A percentile compares a stretch with the other conserved stretches of the same genome.
Evolutionary conservation across 495 filamentous ascomycete species (phyloP).

Genomic region (Tirmania nivea): DNA sequence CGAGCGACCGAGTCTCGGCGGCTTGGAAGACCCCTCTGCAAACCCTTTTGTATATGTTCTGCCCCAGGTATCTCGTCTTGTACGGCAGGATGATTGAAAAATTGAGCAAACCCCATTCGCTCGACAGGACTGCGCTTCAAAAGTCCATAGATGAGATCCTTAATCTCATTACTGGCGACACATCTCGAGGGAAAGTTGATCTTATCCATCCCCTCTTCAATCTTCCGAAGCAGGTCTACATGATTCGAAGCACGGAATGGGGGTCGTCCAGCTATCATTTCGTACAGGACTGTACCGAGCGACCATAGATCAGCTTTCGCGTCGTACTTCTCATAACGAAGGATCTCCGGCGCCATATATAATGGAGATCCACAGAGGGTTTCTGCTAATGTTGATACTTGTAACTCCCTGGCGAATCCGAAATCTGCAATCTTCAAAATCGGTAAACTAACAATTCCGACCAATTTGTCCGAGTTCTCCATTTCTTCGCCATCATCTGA

Average conservation of each 20-base stretch:
- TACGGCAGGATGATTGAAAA: constrained; percentile 56
- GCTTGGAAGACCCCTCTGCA: neutral
- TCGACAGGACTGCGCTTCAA: constrained; percentile 71
- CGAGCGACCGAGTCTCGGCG: neutral
- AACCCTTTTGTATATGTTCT: constrained; percentile 27
- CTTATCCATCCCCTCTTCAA: constrained; percentile 62
- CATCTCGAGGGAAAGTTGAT: constrained; percentile 63
- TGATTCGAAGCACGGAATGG: constrained; percentile 87
- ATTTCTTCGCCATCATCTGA: constrained; percentile 23
- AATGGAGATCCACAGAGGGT: constrained; percentile 94
- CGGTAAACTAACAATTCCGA: constrained; percentile 66
- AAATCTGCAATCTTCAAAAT: constrained; percentile 97
- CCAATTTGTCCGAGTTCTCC: constrained; percentile 21
- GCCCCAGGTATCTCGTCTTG: constrained; percentile 63
- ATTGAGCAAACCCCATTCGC: constrained; percentile 58
- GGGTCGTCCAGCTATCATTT: constrained; percentile 80
- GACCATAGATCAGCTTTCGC: constrained; percentile 96
- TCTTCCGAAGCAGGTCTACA: constrained; percentile 76
- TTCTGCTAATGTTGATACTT: constrained; percentile 73
- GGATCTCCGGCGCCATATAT: constrained; percentile 97
- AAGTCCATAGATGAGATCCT: constrained; percentile 55
- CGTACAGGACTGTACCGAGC: constrained; percentile 79
- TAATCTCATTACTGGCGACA: constrained; percentile 51
- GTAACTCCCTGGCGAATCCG: constrained; percentile 80
- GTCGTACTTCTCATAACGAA: constrained; percentile 93